Conservation (phyloP, 176 grass and related monocot species). For the Carex cristatella region DNA sequence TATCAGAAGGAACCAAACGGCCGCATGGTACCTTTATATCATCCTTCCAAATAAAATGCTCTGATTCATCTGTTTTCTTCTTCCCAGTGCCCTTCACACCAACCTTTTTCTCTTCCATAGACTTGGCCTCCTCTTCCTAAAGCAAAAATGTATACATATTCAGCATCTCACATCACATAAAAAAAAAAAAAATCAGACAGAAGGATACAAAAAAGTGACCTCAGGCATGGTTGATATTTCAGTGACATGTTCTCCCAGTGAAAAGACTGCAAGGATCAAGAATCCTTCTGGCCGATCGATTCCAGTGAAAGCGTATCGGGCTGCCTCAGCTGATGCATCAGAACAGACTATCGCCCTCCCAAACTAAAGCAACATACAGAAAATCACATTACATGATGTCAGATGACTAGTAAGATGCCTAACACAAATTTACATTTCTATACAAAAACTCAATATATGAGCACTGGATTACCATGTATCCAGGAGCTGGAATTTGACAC, state of each 20-base stretch:
- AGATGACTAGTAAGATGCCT: background rate
- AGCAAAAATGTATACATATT: background rate
- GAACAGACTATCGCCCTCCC: constrained; percentile 72
- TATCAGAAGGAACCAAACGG: constrained; percentile 50
- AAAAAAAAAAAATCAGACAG: background rate
- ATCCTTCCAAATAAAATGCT: constrained; percentile 69
- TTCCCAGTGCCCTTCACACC: constrained; percentile 57
- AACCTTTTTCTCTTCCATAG: constrained; percentile 43
- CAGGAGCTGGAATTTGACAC: constrained; percentile 64
- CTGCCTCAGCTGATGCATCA: constrained; percentile 62
- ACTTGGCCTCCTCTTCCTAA: constrained; percentile 27
- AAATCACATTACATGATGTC: background rate
- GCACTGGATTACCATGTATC: constrained; percentile 56
- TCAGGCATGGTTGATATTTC: constrained; percentile 44
- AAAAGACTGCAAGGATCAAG: constrained; percentile 47
- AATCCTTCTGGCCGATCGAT: constrained; percentile 65
- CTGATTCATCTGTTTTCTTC: constrained; percentile 55
- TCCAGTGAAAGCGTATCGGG: constrained; percentile 66
- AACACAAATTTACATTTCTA: background rate
- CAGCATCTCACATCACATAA: background rate
- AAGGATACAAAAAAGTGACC: background rate
- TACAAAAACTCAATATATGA: background rate
- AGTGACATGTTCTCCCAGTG: constrained; percentile 49
- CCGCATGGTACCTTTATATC: constrained; percentile 75
- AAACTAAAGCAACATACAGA: constrained; percentile 32